Conservation (phyloP, 2,329 filamentous ascomycete genomes). For the Aspergillus neotritici region DNA sequence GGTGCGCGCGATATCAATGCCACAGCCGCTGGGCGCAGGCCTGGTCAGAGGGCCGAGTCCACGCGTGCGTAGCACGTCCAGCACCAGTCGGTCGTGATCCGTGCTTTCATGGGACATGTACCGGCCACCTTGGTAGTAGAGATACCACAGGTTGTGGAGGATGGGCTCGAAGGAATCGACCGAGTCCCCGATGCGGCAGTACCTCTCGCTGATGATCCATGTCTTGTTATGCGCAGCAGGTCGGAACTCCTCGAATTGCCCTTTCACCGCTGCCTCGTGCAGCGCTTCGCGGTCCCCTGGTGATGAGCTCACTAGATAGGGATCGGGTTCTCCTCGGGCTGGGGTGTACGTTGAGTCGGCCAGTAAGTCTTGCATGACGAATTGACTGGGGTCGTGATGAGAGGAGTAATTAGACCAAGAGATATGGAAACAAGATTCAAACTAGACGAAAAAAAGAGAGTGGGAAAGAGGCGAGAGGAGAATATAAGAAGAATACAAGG, state of each 20-base stretch:
- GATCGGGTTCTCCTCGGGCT: too few relatives aligned
- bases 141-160: constrained; percentile 19
- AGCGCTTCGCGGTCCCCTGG: not conserved
- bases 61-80: constrained; percentile 20
- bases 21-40: constrained; percentile 7
- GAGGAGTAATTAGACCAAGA: too few relatives aligned
- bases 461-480: too few relatives aligned
- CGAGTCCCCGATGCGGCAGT: constrained; percentile 15
- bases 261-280: not conserved
- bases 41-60: constrained; percentile 15
- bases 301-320: too few relatives aligned
- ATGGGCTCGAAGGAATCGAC: constrained; percentile 14
- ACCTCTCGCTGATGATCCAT: constrained; percentile 9
- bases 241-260: constrained; percentile 7
- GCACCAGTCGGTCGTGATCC: constrained; percentile 19
- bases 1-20: constrained; percentile 21
- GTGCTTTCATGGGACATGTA: constrained; percentile 10
- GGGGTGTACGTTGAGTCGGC: too few relatives aligned
- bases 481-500: too few relatives aligned
- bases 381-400: too few relatives aligned
- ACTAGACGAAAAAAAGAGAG: too few relatives aligned
- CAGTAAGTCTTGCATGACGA: too few relatives aligned
- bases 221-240: constrained; percentile 11
- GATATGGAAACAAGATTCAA: too few relatives aligned
- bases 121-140: constrained; percentile 18